Conservation (phyloP, 2,329 filamentous ascomycete species). For the Graphilbum sp. region DNA sequence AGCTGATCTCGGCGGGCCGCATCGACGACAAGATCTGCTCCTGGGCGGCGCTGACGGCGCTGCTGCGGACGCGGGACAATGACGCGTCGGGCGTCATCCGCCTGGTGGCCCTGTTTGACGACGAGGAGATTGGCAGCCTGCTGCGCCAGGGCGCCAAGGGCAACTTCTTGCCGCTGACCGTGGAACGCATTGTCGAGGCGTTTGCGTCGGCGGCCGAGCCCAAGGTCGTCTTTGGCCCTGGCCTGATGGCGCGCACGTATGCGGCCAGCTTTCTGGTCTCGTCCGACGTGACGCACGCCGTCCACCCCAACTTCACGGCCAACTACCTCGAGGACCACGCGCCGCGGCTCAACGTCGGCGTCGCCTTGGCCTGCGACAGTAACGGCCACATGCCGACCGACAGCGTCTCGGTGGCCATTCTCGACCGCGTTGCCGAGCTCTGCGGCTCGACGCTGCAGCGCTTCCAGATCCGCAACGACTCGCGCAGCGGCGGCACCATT, state of each 20-base stretch:
- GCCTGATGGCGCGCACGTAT: constrained; percentile 63
- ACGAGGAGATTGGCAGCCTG: constrained; percentile 88
- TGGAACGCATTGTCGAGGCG: constrained; percentile 67
- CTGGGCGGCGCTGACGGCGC: constrained; percentile 73
- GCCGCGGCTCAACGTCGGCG: constrained; percentile 75
- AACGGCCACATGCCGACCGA: constrained; percentile 98
- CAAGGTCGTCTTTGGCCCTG: constrained; percentile 27
- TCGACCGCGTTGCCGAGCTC: constrained; percentile 64
- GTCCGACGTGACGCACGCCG: constrained; percentile 84
- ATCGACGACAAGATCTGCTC: constrained; percentile 98
- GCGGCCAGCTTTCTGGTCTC: constrained; percentile 86
- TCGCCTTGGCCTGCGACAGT: constrained; percentile 63
- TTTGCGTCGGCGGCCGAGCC: constrained; percentile 31
- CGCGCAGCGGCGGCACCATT: constrained; percentile 79
- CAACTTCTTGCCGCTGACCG: constrained; percentile 69
- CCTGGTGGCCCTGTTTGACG: constrained; percentile 85
- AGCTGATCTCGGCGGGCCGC: constrained; percentile 87
- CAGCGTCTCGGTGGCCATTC: constrained; percentile 63
- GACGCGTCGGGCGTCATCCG: constrained; percentile 57
- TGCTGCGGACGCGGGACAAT: constrained; percentile 49
- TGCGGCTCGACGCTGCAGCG: constrained; percentile 57
- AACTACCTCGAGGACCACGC: constrained; percentile 75
- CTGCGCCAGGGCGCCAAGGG: constrained; percentile 78
- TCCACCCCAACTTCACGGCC: constrained; percentile 82
- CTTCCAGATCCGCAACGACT: constrained; percentile 93